phyloP scores from a whole-genome alignment of 257 asterid genomes.

The Euphrasia confusa region DNA sequence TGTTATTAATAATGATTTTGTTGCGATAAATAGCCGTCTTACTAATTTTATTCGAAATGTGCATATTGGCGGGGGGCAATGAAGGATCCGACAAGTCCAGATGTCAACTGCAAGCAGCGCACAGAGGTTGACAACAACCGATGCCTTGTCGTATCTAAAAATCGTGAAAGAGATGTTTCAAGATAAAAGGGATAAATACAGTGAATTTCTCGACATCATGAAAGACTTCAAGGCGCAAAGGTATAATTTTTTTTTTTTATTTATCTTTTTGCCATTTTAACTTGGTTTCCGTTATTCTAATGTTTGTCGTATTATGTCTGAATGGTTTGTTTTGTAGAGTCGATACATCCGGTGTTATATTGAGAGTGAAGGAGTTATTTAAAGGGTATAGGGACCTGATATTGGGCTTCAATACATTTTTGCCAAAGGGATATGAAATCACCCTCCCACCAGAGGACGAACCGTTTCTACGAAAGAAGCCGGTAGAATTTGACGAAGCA shows the following conservation, averaged over 20 bases:
- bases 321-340: conserved; percentile 41
- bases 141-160: conserved; percentile 79
- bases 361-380: conserved; percentile 78
- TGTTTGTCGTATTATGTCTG: conserved; percentile 19
- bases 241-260: conserved; percentile 27
- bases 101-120: conserved; percentile 2
- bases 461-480: conserved; percentile 53
- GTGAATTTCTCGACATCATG: conserved; percentile 91
- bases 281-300: conserved; percentile 10
- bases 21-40: not conserved
- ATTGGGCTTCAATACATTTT: conserved; percentile 89
- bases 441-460: conserved; percentile 65
- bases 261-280: conserved; percentile 14
- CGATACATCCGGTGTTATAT: conserved; percentile 60
- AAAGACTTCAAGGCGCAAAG: conserved; percentile 90
- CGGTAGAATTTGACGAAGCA: conserved; percentile 76
- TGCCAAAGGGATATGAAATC: conserved; percentile 81
- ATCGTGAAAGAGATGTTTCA: conserved; percentile 69
- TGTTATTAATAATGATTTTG: not conserved
- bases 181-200: conserved; percentile 67
- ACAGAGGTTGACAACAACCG: conserved; percentile 22
- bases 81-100: conserved; percentile 50
- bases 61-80: conserved; percentile 24
- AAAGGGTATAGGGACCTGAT: conserved; percentile 73
- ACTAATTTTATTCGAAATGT: conserved; percentile 12